Base-by-base conservation (phyloP, 495 filamentous ascomycete genomes). In the Thozetella sp. region DNA sequence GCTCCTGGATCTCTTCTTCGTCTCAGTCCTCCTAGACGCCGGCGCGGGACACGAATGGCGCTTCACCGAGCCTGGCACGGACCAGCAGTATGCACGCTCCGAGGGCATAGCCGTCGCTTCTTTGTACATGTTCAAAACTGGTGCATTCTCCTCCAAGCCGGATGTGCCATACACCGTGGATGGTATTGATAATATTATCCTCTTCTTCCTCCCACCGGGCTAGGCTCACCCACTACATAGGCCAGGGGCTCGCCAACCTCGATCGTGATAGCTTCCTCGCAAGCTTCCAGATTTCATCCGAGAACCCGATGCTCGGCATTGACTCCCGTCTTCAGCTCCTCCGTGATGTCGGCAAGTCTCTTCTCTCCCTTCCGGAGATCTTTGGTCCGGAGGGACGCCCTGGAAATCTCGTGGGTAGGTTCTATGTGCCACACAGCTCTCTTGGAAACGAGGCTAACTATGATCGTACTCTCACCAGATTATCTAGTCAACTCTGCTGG, bases 21-120 rank as follows among this genome's bases (percentile, higher is more conserved):
- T 90, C 20, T 90, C 87, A 0, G 87, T 90, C 27, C 73, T 90
- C 22, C 77, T 90, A 12, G 88, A 90, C 62, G 88, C 88, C 1
- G 88, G 87, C 34, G 86, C 88, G 2, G 88, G 88, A 3, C 83
- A 78, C 48, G 78, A 77, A 55, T 90, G 88, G 88, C 70, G 71
- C 2, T 87, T 81, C 58, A 75, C 70, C 1, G 83, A 83, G 63
- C 80, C 81, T 9, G 74, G 72, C 30, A 80, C 76, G 6, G 81
- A 76, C 17, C 66, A 72, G 30, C 57, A 73, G 0, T 84, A 81
- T 54, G 75, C 69, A 4, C 69, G 84, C n/a, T 86, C 83, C 58
- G 84, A 87, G 57, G 84, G 84, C 13, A 83, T 87, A 43, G 84
- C 84, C 1, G 83, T 87, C 2, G 83, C 84, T 1, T 80, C 80